phyloP scores from a whole-genome alignment of 768 basidiomycete genomes.

The Austroboletus festivus region DNA sequence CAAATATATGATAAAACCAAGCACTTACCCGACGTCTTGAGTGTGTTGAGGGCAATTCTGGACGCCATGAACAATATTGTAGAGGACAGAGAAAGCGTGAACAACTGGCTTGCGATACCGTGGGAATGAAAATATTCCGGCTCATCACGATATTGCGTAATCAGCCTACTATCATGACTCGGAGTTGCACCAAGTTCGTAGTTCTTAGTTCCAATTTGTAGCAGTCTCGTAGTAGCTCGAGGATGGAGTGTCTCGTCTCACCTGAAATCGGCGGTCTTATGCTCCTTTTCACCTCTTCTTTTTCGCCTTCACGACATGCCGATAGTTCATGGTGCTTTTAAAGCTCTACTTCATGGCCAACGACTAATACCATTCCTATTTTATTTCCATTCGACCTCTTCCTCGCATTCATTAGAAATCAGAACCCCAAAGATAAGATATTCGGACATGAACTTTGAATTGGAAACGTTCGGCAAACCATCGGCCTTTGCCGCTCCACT shows the following conservation, averaged over 20 bases:
- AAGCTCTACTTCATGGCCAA: too few species aligned
- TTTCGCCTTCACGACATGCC: neutral
- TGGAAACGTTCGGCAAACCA: neutral
- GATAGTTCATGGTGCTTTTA: neutral
- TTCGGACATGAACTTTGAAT: neutral
- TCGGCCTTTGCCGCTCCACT: neutral
- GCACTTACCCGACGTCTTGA: slow-evolving; percentile 56
- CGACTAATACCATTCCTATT: too few species aligned
- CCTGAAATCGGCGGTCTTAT: too few species aligned
- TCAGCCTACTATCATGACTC: neutral
- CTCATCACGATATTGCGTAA: slow-evolving; percentile 30
- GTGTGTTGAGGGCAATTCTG: slow-evolving; percentile 64
- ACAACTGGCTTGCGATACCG: slow-evolving; percentile 14
- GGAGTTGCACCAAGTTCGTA: too few species aligned
- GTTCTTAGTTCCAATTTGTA: too few species aligned
- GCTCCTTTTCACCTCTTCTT: neutral
- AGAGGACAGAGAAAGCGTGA: slow-evolving; percentile 6
- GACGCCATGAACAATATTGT: slow-evolving; percentile 55
- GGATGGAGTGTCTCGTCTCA: too few species aligned
- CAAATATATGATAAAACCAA: neutral
- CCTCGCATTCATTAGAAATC: neutral
- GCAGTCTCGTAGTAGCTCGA: too few species aligned
- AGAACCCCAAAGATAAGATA: neutral
- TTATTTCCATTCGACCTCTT: neutral
- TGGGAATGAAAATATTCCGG: slow-evolving; percentile 33